Evolutionary conservation across 2,329 filamentous ascomycete genomes (phyloP), one percentile per base, ranked within the genome.

Genomic region (Magnaporthales sp.): DNA sequence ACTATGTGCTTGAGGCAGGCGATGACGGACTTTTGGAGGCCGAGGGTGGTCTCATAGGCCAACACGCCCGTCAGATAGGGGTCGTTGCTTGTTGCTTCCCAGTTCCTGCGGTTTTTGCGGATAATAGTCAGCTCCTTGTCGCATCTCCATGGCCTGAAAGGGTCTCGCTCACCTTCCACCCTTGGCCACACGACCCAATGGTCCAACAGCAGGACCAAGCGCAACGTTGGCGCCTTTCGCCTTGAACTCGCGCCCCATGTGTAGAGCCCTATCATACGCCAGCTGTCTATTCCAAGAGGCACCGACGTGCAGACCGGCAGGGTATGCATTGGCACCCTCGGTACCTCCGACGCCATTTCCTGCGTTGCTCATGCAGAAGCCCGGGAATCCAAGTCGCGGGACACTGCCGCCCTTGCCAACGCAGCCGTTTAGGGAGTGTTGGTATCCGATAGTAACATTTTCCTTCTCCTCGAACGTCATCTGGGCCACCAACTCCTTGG

Each of bases 161-260:
- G 15, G 15, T 19, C 8, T n/a, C n/a, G 11, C 56, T 27, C 56
- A 60, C 56, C 38, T 46, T 13, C 89, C 89, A 29, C 87, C 88
- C 70, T 86, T 84, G 4, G 86, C 84, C 62, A 83, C 79, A 67
- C 89, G 84, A 30, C 90, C 90, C 27, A 92, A 76, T 3, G 89
- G 88, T 0, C 89, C 89, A 5, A 75, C 74, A 1, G 78, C 76
- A 1, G 78, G 80, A 1, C 91, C 91, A 5, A 94, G 81, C 73
- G 88, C 86, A 15, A 92, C 82, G 73, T 93, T 89, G 32, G 91
- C 82, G 66, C 91, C 91, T 76, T 93, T 93, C 65, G 79, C 87
- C 67, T 81, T 83, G 73, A 91, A 89, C 74, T 94, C 91, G 46
- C 81, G 78, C 5, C 90, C 91, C 84, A 94, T 89, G 63, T 88